phyloP scores from a whole-genome alignment of 1,139 yeast genomes.

The Yamadazyma sp. region DNA sequence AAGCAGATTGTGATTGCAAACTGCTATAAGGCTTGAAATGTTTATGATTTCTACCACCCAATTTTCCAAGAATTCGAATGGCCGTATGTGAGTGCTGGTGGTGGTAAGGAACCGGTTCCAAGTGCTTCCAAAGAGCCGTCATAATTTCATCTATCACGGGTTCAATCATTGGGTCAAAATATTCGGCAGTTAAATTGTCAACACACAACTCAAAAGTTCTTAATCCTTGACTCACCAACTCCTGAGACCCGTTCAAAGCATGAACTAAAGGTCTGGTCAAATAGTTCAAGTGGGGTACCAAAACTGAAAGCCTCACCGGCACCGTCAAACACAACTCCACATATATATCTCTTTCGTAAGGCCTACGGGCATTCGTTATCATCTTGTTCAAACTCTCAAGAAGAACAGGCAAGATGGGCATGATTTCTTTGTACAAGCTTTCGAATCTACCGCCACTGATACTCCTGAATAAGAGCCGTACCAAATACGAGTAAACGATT shows the following conservation, averaged over 20 bases:
- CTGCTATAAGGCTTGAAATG: constrained; percentile 75
- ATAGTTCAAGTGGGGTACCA: constrained; percentile 88
- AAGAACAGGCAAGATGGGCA: constrained; percentile 85
- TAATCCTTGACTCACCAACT: constrained; percentile 88
- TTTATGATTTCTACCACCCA: constrained; percentile 93
- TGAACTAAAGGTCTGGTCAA: constrained; percentile 88
- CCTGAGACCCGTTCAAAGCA: constrained; percentile 89
- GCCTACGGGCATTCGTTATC: constrained; percentile 79
- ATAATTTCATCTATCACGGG: constrained; percentile 93
- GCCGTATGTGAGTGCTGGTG: constrained; percentile 96
- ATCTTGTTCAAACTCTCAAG: constrained; percentile 83
- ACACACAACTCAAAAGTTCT: constrained; percentile 95
- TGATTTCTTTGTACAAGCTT: constrained; percentile 83
- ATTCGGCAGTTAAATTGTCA: constrained; percentile 93
- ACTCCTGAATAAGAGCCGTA: constrained; percentile 86
- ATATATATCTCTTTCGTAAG: constrained; percentile 89
- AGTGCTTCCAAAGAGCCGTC: constrained; percentile 89
- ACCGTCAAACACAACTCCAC: constrained; percentile 94
- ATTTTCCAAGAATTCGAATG: constrained; percentile 85
- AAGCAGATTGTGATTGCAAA: constrained; percentile 53
- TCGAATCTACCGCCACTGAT: constrained; percentile 97
- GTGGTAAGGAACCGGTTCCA: constrained; percentile 88
- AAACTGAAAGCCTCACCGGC: constrained; percentile 88
- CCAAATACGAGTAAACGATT: constrained; percentile 80
- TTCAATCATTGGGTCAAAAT: constrained; percentile 94